These are phyloP conservation scores for Fraxinus pennsylvanica DNA, from an alignment of 257 asterid genomes.

Conservation along the genomic window DNA sequence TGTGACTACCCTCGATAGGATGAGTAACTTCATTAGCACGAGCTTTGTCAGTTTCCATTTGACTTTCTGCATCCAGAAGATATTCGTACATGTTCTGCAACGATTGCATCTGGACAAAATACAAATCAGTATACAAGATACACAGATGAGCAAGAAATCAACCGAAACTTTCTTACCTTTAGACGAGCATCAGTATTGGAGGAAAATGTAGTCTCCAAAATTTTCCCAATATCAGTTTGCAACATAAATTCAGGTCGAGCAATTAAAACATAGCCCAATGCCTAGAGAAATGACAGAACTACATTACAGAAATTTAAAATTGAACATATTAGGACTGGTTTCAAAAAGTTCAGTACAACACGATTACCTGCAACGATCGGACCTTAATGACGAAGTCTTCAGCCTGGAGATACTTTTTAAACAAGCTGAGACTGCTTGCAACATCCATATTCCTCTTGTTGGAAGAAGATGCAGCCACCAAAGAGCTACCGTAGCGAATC, in stretches of 20 bases:
- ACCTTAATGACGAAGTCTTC: constrained; percentile 82
- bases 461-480: constrained; percentile 55
- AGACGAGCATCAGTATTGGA: constrained; percentile 61
- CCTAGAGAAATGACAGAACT: constrained; percentile 55
- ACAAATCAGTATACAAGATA: constrained; percentile 26
- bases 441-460: constrained; percentile 60
- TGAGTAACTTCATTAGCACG: constrained; percentile 42
- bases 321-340: background rate
- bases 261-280: constrained; percentile 84
- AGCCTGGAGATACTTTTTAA: constrained; percentile 84
- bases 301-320: constrained; percentile 17
- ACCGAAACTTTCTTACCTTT: constrained; percentile 57
- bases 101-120: constrained; percentile 81
- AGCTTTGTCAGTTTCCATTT: constrained; percentile 69
- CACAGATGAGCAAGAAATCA: constrained; percentile 24
- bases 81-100: constrained; percentile 89
- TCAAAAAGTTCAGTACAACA: constrained; percentile 20
- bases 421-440: constrained; percentile 62
- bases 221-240: constrained; percentile 75
- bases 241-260: constrained; percentile 92
- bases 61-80: constrained; percentile 95
- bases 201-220: constrained; percentile 73
- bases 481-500: constrained; percentile 82
- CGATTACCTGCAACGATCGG: constrained; percentile 83
- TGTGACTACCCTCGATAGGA: constrained; percentile 49